Conservation (phyloP, 163 green algal species). For the Scenedesmus sp. region DNA sequence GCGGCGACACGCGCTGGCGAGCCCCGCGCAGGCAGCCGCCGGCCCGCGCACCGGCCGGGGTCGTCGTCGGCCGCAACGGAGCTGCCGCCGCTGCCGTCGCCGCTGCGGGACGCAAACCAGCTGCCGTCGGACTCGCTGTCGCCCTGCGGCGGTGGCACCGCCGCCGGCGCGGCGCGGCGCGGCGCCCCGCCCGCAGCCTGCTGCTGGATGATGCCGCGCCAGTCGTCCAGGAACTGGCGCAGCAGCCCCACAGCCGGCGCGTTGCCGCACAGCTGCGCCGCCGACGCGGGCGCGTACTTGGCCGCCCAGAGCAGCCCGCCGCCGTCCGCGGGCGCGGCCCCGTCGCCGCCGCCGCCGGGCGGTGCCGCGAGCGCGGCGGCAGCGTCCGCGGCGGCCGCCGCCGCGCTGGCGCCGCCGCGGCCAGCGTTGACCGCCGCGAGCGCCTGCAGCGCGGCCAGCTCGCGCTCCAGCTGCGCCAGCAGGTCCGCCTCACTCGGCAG, state of each 20-base stretch:
- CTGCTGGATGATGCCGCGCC: slow-evolving; percentile 24
- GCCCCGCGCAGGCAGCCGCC: too few relatives aligned
- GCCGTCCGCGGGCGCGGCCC: not conserved
- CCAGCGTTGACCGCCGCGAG: slow-evolving; percentile 14
- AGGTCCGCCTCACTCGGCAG: not conserved
- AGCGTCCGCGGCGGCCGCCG: not conserved
- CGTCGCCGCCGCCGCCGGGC: not conserved
- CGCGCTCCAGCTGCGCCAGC: slow-evolving; percentile 5
- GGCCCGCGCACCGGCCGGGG: too few relatives aligned
- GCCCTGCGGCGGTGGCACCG: too few relatives aligned
- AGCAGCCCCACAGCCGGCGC: slow-evolving; percentile 13
- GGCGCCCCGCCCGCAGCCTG: not conserved
- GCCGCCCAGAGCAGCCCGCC: slow-evolving; percentile 21
- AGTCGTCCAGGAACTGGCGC: slow-evolving; percentile 39
- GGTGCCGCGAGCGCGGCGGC: not conserved
- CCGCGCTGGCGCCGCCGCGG: not conserved
- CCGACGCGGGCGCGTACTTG: slow-evolving; percentile 40
- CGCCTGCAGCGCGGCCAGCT: slow-evolving; percentile 25
- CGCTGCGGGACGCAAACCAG: too few relatives aligned
- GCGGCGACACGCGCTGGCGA: too few relatives aligned
- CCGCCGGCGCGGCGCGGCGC: too few relatives aligned
- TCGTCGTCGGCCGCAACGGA: too few relatives aligned
- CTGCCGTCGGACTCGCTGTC: too few relatives aligned
- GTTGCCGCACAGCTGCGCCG: slow-evolving; percentile 41
- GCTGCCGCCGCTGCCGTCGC: slow-evolving; percentile 8